These are phyloP conservation scores for Pyrenophora graminea DNA, from an alignment of 2,329 filamentous ascomycete species.

Conservation along the genomic window DNA sequence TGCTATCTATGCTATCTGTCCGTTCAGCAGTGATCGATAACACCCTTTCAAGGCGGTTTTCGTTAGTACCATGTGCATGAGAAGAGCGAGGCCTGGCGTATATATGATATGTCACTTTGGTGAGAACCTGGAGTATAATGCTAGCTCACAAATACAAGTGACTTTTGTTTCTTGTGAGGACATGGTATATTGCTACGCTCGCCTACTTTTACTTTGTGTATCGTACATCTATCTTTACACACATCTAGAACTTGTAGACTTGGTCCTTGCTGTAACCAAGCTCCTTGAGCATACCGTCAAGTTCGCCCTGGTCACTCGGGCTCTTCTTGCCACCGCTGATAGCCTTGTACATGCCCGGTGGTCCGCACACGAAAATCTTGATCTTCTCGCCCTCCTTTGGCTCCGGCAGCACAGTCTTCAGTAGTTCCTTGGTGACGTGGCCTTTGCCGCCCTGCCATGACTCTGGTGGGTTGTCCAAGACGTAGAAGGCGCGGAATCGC, in stretches of 20 bases:
- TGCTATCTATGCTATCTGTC: too few species aligned
- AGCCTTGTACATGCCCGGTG: conserved; percentile 90
- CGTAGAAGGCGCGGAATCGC: conserved; percentile 93
- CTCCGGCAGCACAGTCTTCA: conserved; percentile 94
- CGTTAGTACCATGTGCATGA: too few species aligned
- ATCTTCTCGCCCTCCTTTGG: conserved; percentile 83
- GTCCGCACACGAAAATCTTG: conserved; percentile 96
- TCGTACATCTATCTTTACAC: conserved; percentile 23
- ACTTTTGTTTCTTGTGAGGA: too few species aligned
- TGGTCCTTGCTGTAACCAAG: conserved; percentile 85
- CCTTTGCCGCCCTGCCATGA: conserved; percentile 78
- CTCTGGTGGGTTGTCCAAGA: conserved; percentile 82
- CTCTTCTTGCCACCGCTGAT: conserved; percentile 88
- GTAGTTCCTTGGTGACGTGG: conserved; percentile 83
- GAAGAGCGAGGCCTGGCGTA: too few species aligned
- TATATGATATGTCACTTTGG: too few species aligned
- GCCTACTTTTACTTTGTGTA: conserved; percentile 4
- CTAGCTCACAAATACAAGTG: too few species aligned
- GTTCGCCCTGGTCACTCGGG: conserved; percentile 91
- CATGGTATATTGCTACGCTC: too few species aligned
- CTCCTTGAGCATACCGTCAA: conserved; percentile 79
- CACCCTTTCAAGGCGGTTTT: too few species aligned
- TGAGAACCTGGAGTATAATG: too few species aligned
- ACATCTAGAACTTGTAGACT: conserved; percentile 73
- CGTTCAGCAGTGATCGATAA: too few species aligned